Base-by-base conservation (phyloP, 345 rosid genomes). In the Lagerstroemia speciosa region DNA sequence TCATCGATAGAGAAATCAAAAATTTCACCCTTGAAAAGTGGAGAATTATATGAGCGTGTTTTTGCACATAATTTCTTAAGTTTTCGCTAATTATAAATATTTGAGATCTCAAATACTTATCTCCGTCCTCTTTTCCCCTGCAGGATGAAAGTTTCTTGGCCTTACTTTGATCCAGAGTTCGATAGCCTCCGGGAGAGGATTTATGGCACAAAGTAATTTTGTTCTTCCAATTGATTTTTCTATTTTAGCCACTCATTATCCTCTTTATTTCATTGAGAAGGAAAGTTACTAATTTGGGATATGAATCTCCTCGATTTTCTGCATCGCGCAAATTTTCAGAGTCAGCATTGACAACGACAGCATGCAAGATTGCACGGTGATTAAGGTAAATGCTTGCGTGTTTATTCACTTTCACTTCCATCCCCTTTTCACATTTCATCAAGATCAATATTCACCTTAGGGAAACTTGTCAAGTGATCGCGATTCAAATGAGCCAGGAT, bases 151-250 rank as follows among this genome's bases (percentile, higher is more conserved):
- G 79, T 84, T 62, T 86, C 85, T 26, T 82, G 80, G 92, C 94
- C 97, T 52, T 88, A 90, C 82, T 90, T 86, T 50, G 97, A 90
- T 81, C 97, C 96, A 12, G 93, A 90, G 50, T 90, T 84, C n/a
- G 84, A 88, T 15, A 83, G 63, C 64, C 85, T 90, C 67, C 77
- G 78, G 1, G 91, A 88, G 75, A 86, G 92, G 69, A 75, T 90
- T 43, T 78, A 81, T 1, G 90, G 93, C 8, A 93, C 96, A 3
- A 79, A 83, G 93, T 90, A 74, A 69, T 79, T 74, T 22, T n/a
- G 64, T 70, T 70, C 32, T 2, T 0, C n/a, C 10, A 40, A 12
- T 63, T 37, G 1, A 40, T 64, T 45, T 48, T 36, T 45, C 33
- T 6, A 22, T 55, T 20, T 64, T 61, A 1, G 40, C 62, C 19